phyloP scores from a whole-genome alignment of 176 grass and related monocot genomes.

The Echinochloa phyllopogon region DNA sequence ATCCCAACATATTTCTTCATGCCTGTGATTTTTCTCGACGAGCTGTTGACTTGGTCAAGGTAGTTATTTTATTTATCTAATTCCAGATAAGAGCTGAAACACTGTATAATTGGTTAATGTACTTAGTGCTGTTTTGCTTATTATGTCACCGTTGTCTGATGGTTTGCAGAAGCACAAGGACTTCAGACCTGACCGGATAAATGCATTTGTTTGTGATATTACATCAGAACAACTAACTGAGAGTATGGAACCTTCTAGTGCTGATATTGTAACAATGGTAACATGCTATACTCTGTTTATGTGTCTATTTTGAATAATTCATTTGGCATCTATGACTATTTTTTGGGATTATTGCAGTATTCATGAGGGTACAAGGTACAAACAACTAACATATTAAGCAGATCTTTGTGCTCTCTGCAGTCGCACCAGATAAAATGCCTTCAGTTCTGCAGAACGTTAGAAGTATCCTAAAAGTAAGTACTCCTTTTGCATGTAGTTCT shows the following conservation, averaged over 20 bases:
- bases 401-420: slow-evolving; percentile 98
- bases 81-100: not conserved
- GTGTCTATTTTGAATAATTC: not conserved
- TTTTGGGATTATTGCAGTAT: slow-evolving; percentile 26
- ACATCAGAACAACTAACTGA: slow-evolving; percentile 63
- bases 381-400: slow-evolving; percentile 91
- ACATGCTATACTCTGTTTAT: slow-evolving; percentile 30
- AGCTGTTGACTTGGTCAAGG: slow-evolving; percentile 92
- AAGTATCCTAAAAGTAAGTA: slow-evolving; percentile 78
- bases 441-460: slow-evolving; percentile 69
- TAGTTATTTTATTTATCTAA: slow-evolving; percentile 33
- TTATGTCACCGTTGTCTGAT: slow-evolving; percentile 28
- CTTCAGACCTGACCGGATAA: slow-evolving; percentile 57
- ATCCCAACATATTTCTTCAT: slow-evolving; percentile 82
- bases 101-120: not conserved
- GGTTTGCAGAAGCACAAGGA: slow-evolving; percentile 80
- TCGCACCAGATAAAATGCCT: slow-evolving; percentile 88
- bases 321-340: slow-evolving; percentile 4
- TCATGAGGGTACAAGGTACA: slow-evolving; percentile 28
- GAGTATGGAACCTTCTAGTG: slow-evolving; percentile 61
- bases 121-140: not conserved
- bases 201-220: slow-evolving; percentile 97
- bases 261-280: slow-evolving; percentile 97
- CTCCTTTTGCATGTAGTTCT: slow-evolving; percentile 5
- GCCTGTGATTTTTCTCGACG: slow-evolving; percentile 91